Evolutionary conservation across 768 basidiomycete genomes (phyloP).

Genomic region (Kwoniella sp.): DNA sequence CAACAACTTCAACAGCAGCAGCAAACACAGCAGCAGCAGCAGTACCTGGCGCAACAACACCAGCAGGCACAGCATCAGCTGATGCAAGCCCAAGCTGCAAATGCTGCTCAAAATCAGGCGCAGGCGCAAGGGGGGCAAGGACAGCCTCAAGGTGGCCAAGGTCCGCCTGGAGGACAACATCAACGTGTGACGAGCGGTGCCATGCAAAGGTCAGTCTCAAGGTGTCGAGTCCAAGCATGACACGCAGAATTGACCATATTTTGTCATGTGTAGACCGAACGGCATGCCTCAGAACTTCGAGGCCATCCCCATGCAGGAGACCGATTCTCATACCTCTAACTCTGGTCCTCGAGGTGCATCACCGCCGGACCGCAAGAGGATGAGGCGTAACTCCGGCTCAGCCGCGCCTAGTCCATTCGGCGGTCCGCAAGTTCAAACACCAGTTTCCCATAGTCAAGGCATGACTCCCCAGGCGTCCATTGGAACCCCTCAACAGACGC

Average conservation of each 20-base stretch:
- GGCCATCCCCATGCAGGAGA: slow-evolving; percentile 24
- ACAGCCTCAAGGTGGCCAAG: slow-evolving; percentile 15
- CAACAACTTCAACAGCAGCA: slow-evolving; percentile 10
- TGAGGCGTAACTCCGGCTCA: slow-evolving; percentile 46
- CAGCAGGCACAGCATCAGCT: slow-evolving; percentile 18
- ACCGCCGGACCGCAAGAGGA: slow-evolving; percentile 49
- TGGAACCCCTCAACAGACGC: slow-evolving; percentile 31
- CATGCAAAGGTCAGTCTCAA: slow-evolving; percentile 34
- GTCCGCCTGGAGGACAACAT: slow-evolving; percentile 11
- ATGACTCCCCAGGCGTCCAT: slow-evolving; percentile 27
- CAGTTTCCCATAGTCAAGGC: slow-evolving; percentile 21
- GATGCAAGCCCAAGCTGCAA: slow-evolving; percentile 29
- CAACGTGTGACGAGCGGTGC: slow-evolving; percentile 23
- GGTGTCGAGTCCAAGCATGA: neutral
- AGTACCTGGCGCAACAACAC: slow-evolving; percentile 10
- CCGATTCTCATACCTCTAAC: slow-evolving; percentile 23
- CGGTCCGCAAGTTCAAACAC: slow-evolving; percentile 26
- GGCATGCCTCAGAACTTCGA: slow-evolving; percentile 20
- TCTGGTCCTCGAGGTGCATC: slow-evolving; percentile 26
- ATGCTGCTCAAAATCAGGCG: slow-evolving; percentile 20
- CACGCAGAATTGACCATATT: neutral
- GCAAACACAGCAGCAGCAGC: slow-evolving; percentile 26
- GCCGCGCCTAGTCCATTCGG: slow-evolving; percentile 46
- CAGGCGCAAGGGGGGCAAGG: slow-evolving; percentile 15
- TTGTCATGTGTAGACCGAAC: slow-evolving; percentile 20